Evolutionary conservation across 2,329 filamentous ascomycete species (phyloP), one percentile per base, ranked within the genome.

Genomic region (Penicillium vulpinum): DNA sequence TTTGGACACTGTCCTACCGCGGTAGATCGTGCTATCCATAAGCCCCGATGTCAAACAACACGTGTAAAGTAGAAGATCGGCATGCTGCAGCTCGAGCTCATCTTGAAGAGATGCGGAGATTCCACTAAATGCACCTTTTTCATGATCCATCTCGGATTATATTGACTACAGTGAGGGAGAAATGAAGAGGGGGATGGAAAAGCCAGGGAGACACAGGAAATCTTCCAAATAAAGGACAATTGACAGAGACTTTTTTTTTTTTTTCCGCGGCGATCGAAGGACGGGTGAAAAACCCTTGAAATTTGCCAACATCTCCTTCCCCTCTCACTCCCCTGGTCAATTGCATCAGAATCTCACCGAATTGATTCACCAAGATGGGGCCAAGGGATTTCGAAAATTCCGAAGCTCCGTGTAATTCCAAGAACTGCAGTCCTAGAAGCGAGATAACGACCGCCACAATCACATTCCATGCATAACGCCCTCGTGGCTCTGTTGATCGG

Each of bases 21-120:
- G 68, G 56, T 70, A 71, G 43, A 70, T 66, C 4, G 69, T 70
- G 47, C 69, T 71, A 38, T 70, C 68, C 11, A 69, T 57, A 6
- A 71, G 56, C 4, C 69, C 69, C 0, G 69, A 70, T 8, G 56
- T 61, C 35, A 71, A 56, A 47, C 69, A 70, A 53, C 69, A 71
- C 22, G 59, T 63, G 38, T 64, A 65, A 4, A 71, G 54, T 6
- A 70, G 57, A n/a, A 65, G 26, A 9, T 71, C 62, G 3, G 66
- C 64, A 58, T 70, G 58, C 28, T 58, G 56, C 22, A 64, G 56
- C 22, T 64, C 58, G 21, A 71, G 43, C 8, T 70, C 66, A 8
- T 56, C 57, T 13, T 39, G 53, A 9, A 70, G 45, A 38, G 66
- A 63, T 2, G 53, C 39, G 10, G 55, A 43, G 8, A 68, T 16